Evolutionary conservation across 1,284 basidiomycete species (phyloP).

Genomic region (Lentinula novae-zelandiae): DNA sequence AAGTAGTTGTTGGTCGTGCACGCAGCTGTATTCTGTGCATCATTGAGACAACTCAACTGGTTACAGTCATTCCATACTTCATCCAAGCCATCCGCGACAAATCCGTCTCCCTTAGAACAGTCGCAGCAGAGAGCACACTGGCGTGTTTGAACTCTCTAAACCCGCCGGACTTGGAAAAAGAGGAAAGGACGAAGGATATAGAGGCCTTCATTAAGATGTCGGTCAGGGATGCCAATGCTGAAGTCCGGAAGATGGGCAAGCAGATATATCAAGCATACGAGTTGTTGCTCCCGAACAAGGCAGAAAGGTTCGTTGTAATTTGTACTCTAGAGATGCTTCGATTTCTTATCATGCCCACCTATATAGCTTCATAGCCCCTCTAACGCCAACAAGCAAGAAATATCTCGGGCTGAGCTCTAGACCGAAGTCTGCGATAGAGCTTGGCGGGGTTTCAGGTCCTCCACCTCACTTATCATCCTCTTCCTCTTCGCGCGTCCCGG

Average conservation of each 20-base stretch:
- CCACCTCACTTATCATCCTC: slow-evolving; percentile 6
- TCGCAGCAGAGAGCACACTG: slow-evolving; percentile 61
- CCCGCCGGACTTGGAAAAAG: slow-evolving; percentile 70
- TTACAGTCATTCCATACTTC: slow-evolving; percentile 62
- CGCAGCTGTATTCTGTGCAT: slow-evolving; percentile 56
- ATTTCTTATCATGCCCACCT: slow-evolving; percentile 9
- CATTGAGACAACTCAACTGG: slow-evolving; percentile 69
- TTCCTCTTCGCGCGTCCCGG: not conserved
- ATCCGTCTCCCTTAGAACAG: slow-evolving; percentile 58
- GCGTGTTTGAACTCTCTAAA: slow-evolving; percentile 71
- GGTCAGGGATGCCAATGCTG: slow-evolving; percentile 73
- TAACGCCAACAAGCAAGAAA: slow-evolving; percentile 74
- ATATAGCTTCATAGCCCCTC: slow-evolving; percentile 73
- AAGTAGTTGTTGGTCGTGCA: slow-evolving; percentile 70
- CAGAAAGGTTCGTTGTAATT: slow-evolving; percentile 52
- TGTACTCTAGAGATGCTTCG: slow-evolving; percentile 9
- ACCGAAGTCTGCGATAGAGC: slow-evolving; percentile 18
- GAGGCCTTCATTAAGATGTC: slow-evolving; percentile 67
- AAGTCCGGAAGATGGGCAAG: slow-evolving; percentile 66
- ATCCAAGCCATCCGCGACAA: slow-evolving; percentile 66
- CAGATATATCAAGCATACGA: slow-evolving; percentile 77
- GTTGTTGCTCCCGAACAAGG: slow-evolving; percentile 59
- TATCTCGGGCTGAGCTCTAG: slow-evolving; percentile 58
- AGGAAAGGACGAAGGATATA: slow-evolving; percentile 58
- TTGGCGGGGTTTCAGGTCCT: not conserved